Base-by-base conservation (phyloP, 768 basidiomycete species). In the Psilocybe cubensis region DNA sequence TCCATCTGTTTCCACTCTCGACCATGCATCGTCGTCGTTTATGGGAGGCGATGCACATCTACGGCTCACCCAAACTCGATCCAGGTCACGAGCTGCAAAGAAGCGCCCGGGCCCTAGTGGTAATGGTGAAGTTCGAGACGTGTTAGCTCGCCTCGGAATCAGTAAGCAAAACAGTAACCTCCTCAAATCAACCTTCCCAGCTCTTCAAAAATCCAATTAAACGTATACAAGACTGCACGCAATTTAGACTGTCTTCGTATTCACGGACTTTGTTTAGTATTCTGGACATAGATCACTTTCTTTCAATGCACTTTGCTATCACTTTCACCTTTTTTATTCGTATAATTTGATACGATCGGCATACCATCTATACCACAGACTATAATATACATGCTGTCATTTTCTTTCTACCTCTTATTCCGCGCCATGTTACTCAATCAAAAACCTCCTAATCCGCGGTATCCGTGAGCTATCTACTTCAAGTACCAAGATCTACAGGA, bases 81-180 rank as follows among this genome's bases (percentile, higher is more conserved):
- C 87, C 42, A 78, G 81, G 58, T 72, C 84, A 20, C 67, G 78
- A 46, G 72, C 68, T 8, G n/a, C n/a, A n/a, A 84, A 85, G 69
- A 82, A 81, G 66, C 77, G 79, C 41, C 75, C 74, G 14, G 67
- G 74, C 17, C 74, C 82, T 9, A 74, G 80, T 54, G 83, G 83
- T 17, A 76, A 87, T 29, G 84, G 79, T 10, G 91, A 94, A 71
- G 91, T 94, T 54, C 79, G 86, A 49, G 92, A 94, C 56, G 88
- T 94, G 50, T 72, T 94, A 60, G 90, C 88, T 59, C 88, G 83
- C 59, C 76, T 94, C n/a, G 92, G 92, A 21, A 90, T 94, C 57
- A 89, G 91, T 21, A 92, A 88, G 71, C 83, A 84, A 68, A 84
- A 78, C 46, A 76, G 77, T 47, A 84, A 75, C 69, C 70, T 88